Conservation (phyloP, 192 early-diverging fungal genomes). For the Linderina pennispora region DNA sequence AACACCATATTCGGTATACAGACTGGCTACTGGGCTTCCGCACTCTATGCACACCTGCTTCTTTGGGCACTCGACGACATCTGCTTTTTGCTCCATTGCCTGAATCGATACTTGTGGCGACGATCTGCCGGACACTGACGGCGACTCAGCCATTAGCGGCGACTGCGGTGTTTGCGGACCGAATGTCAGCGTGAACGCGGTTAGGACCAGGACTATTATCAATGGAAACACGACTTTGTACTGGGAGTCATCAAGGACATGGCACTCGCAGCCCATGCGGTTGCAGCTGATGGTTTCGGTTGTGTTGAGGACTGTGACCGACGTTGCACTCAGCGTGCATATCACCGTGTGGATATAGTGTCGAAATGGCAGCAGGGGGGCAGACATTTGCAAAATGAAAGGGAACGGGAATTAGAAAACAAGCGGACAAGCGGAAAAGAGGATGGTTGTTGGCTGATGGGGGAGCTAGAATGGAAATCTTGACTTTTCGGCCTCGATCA, state of each 20-base stretch:
- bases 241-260: conserved; percentile 37
- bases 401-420: background rate
- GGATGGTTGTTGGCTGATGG: too few relatives aligned
- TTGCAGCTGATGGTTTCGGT: conserved; percentile 33
- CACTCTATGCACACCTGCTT: conserved; percentile 69
- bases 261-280: conserved; percentile 48
- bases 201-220: conserved; percentile 19
- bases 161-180: conserved; percentile 39
- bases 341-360: conserved; percentile 40
- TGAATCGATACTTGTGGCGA: conserved; percentile 2
- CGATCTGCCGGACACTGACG: conserved; percentile 8
- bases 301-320: conserved; percentile 11
- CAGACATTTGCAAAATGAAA: background rate
- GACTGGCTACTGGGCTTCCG: conserved; percentile 55
- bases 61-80: background rate
- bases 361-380: conserved; percentile 10
- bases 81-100: background rate
- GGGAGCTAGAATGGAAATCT: too few relatives aligned
- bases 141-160: conserved; percentile 33
- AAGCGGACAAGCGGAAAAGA: too few relatives aligned
- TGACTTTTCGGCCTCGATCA: too few relatives aligned
- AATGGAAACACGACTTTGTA: conserved; percentile 24
- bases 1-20: conserved; percentile 78
- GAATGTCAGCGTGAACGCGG: conserved; percentile 33
- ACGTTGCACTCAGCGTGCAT: conserved; percentile 44